Conservation (phyloP, 441 rosid species). For the Adansonia rubrostipa region DNA sequence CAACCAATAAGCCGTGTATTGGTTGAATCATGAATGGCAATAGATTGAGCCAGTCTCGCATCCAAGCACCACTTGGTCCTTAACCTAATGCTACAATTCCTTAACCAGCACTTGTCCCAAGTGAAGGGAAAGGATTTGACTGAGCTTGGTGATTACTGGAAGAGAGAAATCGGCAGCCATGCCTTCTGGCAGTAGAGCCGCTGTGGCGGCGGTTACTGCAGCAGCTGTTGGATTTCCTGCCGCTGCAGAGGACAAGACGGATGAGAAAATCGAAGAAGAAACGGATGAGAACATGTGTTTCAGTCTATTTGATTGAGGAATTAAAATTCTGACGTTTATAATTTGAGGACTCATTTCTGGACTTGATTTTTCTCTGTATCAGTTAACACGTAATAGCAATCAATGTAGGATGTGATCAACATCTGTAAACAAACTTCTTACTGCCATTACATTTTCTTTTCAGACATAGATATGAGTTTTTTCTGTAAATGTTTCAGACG, state of each 20-base stretch:
- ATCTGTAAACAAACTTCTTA: no score
- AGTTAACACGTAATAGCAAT: no score
- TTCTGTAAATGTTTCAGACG: no score
- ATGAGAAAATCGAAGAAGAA: background rate
- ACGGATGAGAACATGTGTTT: background rate
- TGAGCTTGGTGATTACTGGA: background rate
- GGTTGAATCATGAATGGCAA: slow-evolving; percentile 33
- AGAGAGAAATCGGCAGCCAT: background rate
- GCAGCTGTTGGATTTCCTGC: background rate
- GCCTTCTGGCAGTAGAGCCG: background rate
- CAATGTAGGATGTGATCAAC: no score
- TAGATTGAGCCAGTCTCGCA: slow-evolving; percentile 22
- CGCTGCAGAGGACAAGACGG: background rate
- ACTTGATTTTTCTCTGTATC: background rate
- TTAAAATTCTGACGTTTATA: background rate
- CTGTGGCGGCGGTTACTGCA: background rate
- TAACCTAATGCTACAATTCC: slow-evolving; percentile 37
- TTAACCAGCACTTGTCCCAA: no score
- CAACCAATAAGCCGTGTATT: slow-evolving; percentile 32
- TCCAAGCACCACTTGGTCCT: slow-evolving; percentile 36
- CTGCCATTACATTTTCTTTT: no score
- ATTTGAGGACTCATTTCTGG: background rate
- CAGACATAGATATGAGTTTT: no score
- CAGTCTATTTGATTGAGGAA: background rate
- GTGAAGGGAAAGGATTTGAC: slow-evolving; percentile 13